These are phyloP conservation scores for Balakata baccata DNA, from an alignment of 345 rosid genomes.

Conservation along the genomic window DNA sequence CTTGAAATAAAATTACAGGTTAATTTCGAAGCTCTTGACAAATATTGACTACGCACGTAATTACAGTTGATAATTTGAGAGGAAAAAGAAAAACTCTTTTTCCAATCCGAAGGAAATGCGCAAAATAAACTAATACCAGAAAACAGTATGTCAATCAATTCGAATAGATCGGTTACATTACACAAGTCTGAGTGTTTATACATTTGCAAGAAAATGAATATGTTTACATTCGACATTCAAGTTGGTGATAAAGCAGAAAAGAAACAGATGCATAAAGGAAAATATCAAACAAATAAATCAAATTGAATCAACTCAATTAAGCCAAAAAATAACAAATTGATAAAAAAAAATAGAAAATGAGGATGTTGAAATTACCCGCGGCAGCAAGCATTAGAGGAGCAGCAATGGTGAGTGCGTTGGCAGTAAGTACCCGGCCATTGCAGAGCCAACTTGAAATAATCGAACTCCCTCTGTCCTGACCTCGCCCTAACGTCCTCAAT, in stretches of 20 bases:
- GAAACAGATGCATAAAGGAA: neutral
- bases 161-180: neutral
- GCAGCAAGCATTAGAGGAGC: slow-evolving; percentile 84
- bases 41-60: neutral
- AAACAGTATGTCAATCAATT: neutral
- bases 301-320: neutral
- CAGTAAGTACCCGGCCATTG: slow-evolving; percentile 91
- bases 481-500: slow-evolving; percentile 8
- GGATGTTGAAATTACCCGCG: slow-evolving; percentile 40
- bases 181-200: neutral
- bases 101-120: neutral
- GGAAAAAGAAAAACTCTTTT: too few relatives aligned
- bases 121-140: neutral
- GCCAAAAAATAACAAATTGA: too few relatives aligned
- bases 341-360: neutral
- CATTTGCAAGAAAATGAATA: neutral
- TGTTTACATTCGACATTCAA: neutral
- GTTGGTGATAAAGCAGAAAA: neutral
- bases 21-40: neutral
- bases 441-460: slow-evolving; percentile 74
- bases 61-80: neutral
- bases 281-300: neutral
- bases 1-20: neutral
- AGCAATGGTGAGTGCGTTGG: slow-evolving; percentile 67
- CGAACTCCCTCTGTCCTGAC: slow-evolving; percentile 71